Base-by-base conservation (phyloP, 2,329 filamentous ascomycete species). In the Calycina marina region DNA sequence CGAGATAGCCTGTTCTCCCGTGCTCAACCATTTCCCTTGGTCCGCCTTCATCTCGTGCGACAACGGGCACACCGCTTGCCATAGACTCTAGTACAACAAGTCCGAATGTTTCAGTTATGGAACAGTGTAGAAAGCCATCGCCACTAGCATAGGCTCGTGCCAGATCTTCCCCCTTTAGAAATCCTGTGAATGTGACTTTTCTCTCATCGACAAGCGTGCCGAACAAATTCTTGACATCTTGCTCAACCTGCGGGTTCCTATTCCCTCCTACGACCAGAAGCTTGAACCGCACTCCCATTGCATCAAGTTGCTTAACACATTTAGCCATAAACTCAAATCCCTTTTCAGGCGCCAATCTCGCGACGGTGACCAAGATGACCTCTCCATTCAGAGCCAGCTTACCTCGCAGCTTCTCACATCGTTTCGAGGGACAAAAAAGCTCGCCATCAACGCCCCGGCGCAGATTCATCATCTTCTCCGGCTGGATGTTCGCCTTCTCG, bases 111-210 rank as follows among this genome's bases (percentile, higher is more conserved):
- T 81, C 76, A 1, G 75, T 80, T 36, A 80, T 59, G 14, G 43
- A 80, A 54, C 73, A 78, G 54, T 81, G 75, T 10, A 81, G 54
- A 47, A 81, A 80, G n/a, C 81, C 43, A 46, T 81, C 75, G 1
- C 68, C 74, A 3, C 68, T 69, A 2, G 77, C 74, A 42, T 79
- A 82, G 6, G 70, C 67, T n/a, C 61, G 57, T n/a, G 73, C 74
- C 6, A 81, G 60, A 2, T 63, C 61, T 30, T 63, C 62, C 8
- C 75, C 74, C 1, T 67, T 62, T 41, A 70, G 61, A 55, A 79
- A 74, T 1, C 76, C 75, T 0, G 73, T 69, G 49, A 81, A 81
- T n/a, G 71, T 46, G 22, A 79, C 72, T 31, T 64, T 67, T 18
- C 68, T 62, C 28, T 58, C 53, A 4, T 53, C 51, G 8, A 47